Evolutionary conservation across 177 flowering plant species (phyloP), one percentile per base, ranked within the genome.

Genomic region (Telopea speciosissima): DNA sequence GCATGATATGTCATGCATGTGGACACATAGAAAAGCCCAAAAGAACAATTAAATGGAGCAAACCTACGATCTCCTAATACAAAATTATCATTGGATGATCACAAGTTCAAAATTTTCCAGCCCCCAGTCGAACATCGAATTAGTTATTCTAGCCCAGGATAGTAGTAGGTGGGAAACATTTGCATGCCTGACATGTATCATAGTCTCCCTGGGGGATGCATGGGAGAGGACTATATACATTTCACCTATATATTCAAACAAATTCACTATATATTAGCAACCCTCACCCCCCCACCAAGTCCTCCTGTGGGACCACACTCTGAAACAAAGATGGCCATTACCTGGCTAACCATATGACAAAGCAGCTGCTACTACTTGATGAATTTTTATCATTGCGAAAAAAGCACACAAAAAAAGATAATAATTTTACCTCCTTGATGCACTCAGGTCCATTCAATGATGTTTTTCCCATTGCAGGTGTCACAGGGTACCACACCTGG

Each of bases 361-460:
- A 49, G 54, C 11, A 36, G 40, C 40, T 36, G 40, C 40, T 36
- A 36, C 40, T 36, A 36, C 40, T 36, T 36, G 40, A 5, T 36
- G 40, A 36, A 36, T 36, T 1, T 36, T 5, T 36, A 36, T 8
- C 40, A 36, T 6, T 3, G 40, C 54, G 13, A 49, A 49, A 13
- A 13, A 13, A 1, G 9, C 49, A 44, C 49, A 9, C 1, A 9
- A 12, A 49, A 49, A 61, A 8, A 16, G 54, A 28, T 66, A 26
- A 16, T 24, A 58, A 33, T 13, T 63, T 16, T 63, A 93, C 98
- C 97, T 93, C 90, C 71, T 85, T 81, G 74, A 89, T 83, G 81
- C 98, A 93, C 75, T 93, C 97, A 52, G 94, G 96, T 60, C 90
- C 94, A 73, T 88, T 82, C 76, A 88, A 91, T 68, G 98, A 85